Evolutionary conservation across 2,329 filamentous ascomycete species (phyloP), one percentile per base, ranked within the genome.

Genomic region (Colletotrichum sp.): DNA sequence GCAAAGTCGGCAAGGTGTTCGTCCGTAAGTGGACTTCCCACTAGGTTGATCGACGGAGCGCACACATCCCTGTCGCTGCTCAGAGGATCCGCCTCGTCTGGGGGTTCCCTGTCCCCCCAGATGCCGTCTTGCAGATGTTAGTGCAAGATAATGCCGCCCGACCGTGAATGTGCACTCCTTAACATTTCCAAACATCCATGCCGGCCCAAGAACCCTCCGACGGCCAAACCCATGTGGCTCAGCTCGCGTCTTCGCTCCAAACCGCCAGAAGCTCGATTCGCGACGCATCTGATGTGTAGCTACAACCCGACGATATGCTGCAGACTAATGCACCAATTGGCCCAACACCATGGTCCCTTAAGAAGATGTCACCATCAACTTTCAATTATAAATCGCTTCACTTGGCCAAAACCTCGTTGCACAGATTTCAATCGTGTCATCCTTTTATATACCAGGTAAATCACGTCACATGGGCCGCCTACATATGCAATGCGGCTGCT

Each of bases 381-480:
- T 48, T n/a, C 39, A 48, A 59, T 59, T 7, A 59, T 8, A 28
- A 59, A n/a, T 43, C 18, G 9, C 39, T 12, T n/a, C 39, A 7
- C 39, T 43, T 6, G 18, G 39, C 18, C n/a, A 43, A n/a, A 6
- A 12, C 5, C 5, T 43, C 18, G 3, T 48, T n/a, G 18, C 39
- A n/a, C 6, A 48, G 39, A 48, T 2, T 48, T 48, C 39, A 48
- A 7, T 48, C 18, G 6, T n/a, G 18, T n/a, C 55, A 18, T 36
- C 24, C 18, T 55, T 30, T 30, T 64, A 69, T 75, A 59, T 75
- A 69, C 57, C 26, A n/a, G 18, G 43, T 61, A 69, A 43, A 6
- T 21, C 52, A 55, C 60, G 66, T 65, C 71, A 64, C 73, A 68
- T 65, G 32, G 59, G 48, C 59, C 70, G 57, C 70, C 57, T 39